phyloP scores from a whole-genome alignment of 1,139 yeast species.

The Protomyces inundatus region DNA sequence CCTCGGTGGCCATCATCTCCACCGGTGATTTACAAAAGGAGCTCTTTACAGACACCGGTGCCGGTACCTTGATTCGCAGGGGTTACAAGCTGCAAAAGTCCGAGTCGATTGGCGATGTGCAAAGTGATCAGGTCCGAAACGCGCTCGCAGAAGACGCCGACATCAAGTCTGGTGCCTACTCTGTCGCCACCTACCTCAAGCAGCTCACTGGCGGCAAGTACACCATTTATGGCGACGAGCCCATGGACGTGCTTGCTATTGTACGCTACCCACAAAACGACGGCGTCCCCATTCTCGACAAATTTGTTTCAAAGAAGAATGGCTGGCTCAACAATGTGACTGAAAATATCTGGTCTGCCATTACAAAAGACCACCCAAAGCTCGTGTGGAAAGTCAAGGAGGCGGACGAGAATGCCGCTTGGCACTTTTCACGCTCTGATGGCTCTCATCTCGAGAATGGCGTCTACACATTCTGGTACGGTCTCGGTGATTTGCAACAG shows the following conservation, averaged over 20 bases:
- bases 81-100: conserved; percentile 78
- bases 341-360: conserved; percentile 82
- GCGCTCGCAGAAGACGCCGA: conserved; percentile 75
- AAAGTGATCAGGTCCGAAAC: conserved; percentile 62
- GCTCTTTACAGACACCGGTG: conserved; percentile 96
- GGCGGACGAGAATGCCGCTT: conserved; percentile 81
- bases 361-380: conserved; percentile 64
- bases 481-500: conserved; percentile 44
- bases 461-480: conserved; percentile 90
- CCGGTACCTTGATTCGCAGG: conserved; percentile 95
- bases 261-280: conserved; percentile 47
- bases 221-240: conserved; percentile 91
- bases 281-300: conserved; percentile 69
- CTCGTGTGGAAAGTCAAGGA: conserved; percentile 89
- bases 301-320: conserved; percentile 76
- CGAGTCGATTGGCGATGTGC: conserved; percentile 59
- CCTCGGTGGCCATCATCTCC: conserved; percentile 94
- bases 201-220: conserved; percentile 54
- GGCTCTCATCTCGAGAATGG: conserved; percentile 92
- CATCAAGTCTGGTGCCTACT: conserved; percentile 60
- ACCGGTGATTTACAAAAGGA: conserved; percentile 94
- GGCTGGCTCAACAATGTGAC: conserved; percentile 98
- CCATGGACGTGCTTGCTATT: conserved; percentile 87
- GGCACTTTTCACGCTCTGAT: conserved; percentile 90
- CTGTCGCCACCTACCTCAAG: conserved; percentile 64